A percentile compares a stretch with the other conserved stretches of the same genome.
These are phyloP conservation scores for Colletotrichum trifolii DNA, from an alignment of 2,329 filamentous ascomycete genomes.

Conservation along the genomic window DNA sequence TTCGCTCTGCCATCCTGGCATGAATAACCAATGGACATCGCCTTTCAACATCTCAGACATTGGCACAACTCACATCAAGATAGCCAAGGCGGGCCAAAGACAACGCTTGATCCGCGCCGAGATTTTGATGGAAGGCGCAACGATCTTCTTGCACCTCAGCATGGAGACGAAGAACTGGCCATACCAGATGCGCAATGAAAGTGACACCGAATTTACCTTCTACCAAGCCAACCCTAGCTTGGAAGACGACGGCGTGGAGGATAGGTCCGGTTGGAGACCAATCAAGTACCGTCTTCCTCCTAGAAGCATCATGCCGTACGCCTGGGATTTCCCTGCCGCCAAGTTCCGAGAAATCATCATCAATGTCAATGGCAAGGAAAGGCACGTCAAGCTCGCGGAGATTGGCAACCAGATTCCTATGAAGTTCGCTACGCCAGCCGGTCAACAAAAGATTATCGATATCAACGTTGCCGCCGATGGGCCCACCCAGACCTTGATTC, in stretches of 20 bases:
- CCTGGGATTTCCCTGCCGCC: slow-evolving; percentile 98
- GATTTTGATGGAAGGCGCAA: slow-evolving; percentile 90
- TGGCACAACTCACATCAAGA: slow-evolving; percentile 91
- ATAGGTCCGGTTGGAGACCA: slow-evolving; percentile 89
- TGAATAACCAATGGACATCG: slow-evolving; percentile 97
- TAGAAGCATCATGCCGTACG: slow-evolving; percentile 98
- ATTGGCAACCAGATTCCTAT: slow-evolving; percentile 97
- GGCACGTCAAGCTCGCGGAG: slow-evolving; percentile 93
- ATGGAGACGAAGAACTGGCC: slow-evolving; percentile 96
- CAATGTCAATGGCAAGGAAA: slow-evolving; percentile 80
- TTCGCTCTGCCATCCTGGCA: slow-evolving; percentile 89
- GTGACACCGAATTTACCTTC: slow-evolving; percentile 95
- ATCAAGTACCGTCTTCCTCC: slow-evolving; percentile 92
- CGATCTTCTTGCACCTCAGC: slow-evolving; percentile 91
- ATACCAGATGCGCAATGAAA: slow-evolving; percentile 98
- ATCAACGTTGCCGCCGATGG: slow-evolving; percentile 96
- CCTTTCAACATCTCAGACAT: slow-evolving; percentile 98
- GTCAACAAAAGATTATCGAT: slow-evolving; percentile 89
- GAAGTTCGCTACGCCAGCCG: slow-evolving; percentile 78
- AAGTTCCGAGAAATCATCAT: slow-evolving; percentile 95
- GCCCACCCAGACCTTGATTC: slow-evolving; percentile 91
- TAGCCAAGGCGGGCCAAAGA: slow-evolving; percentile 88
- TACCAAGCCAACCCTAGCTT: slow-evolving; percentile 94
- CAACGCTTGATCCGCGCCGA: slow-evolving; percentile 90
- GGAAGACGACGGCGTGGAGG: slow-evolving; percentile 87